Evolutionary conservation across 371 early-diverging fungal species (phyloP).

Genomic region (Mortierella sp.): DNA sequence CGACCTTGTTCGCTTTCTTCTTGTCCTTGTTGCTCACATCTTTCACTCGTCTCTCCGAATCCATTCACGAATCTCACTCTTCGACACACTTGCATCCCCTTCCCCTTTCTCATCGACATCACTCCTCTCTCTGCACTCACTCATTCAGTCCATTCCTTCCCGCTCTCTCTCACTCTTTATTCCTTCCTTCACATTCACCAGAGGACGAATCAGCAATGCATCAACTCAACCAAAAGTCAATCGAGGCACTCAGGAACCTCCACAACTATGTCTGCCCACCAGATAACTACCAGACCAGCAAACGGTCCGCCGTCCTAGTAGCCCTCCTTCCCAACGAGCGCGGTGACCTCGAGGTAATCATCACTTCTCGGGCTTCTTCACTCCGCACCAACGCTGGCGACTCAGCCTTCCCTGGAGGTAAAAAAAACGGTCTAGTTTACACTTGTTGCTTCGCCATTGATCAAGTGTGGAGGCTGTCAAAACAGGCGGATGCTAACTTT

Average conservation of each 20-base stretch:
- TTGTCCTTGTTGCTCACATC: background rate
- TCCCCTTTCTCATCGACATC: background rate
- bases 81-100: background rate
- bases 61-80: background rate
- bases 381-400: constrained; percentile 52
- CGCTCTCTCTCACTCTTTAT: background rate
- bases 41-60: background rate
- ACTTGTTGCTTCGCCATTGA: background rate
- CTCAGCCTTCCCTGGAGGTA: constrained; percentile 51
- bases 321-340: constrained; percentile 27
- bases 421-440: no score
- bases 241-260: constrained; percentile 24
- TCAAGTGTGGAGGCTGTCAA: background rate
- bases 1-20: background rate
- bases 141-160: background rate
- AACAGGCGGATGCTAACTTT: background rate
- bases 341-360: constrained; percentile 51
- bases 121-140: background rate
- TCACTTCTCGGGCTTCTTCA: constrained; percentile 35
- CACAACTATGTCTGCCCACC: constrained; percentile 2
- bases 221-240: constrained; percentile 29
- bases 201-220: constrained; percentile 4
- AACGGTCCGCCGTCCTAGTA: constrained; percentile 43
- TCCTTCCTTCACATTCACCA: background rate
- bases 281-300: constrained; percentile 27